Base-by-base conservation (phyloP, 805 yeast genomes). In the Sugiyamaella marilandica region DNA sequence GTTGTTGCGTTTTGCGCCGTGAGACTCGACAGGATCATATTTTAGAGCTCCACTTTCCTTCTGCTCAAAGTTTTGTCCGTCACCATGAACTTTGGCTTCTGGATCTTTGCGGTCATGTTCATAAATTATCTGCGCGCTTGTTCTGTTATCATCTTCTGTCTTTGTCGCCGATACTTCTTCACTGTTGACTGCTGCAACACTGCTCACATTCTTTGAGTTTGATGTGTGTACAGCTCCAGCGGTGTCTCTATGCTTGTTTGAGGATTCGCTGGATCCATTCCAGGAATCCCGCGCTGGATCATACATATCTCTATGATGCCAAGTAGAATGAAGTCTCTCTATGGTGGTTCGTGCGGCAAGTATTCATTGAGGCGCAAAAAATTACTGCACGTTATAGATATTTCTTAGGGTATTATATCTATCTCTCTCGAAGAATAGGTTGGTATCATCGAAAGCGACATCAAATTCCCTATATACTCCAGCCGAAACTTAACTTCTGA, bases 241-340 rank as follows among this genome's bases (percentile, higher is more conserved):
- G n/a, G 26, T 10, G 13, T 26, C 13, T 16, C 43, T 2, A 47
- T 21, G 35, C 14, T 14, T 36, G 16, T 44, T 52, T 18, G 24
- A 44, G 8, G 32, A 11, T 7, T 24, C 46, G 31, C 21, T 47
- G 41, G 33, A 18, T 31, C 33, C 53, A 41, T 54, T 51, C 62
- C 62, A 59, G 16, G 57, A 29, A 41, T 55, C 66, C 55, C 65
- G 41, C 33, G 61, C 66, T 11, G 62, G 60, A 37, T 54, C 60
- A 46, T 61, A 62, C 64, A 59, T 60, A 34, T 10, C 34, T 45
- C 5, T 14, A 19, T 10, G 51, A 2, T 16, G n/a, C 13, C 4
- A 10, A 10, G 29, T 19, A 14, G 34, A 19, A 33, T n/a, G 14
- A 13, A 19, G 14, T 7, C 8, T 46, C 41, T 29, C 34, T 34